These are phyloP conservation scores for Pterocarpus macrocarpus DNA, from an alignment of 306 rosid species.

Conservation along the genomic window DNA sequence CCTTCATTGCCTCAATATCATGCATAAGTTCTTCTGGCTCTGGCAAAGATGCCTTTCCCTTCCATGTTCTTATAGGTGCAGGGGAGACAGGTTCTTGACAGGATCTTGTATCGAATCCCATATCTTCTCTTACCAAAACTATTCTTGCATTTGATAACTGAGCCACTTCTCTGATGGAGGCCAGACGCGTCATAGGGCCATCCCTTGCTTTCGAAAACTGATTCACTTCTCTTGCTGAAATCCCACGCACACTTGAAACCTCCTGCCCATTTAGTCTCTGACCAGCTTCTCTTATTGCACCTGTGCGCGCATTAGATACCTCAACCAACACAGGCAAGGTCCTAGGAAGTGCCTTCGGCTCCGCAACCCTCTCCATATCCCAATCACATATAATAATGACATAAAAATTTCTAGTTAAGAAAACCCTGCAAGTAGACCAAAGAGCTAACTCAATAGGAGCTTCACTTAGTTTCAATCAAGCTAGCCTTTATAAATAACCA, in stretches of 20 bases:
- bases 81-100: slow-evolving; percentile 56
- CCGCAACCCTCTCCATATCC: slow-evolving; percentile 80
- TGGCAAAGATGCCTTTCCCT: slow-evolving; percentile 71
- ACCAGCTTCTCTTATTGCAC: slow-evolving; percentile 52
- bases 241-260: slow-evolving; percentile 41
- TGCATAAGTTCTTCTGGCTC: slow-evolving; percentile 55
- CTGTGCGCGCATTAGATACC: slow-evolving; percentile 51
- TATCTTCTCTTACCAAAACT: slow-evolving; percentile 65
- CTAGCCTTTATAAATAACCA: slow-evolving; percentile 39
- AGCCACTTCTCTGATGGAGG: slow-evolving; percentile 60
- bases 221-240: slow-evolving; percentile 53
- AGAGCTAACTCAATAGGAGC: slow-evolving; percentile 35
- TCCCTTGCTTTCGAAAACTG: slow-evolving; percentile 55
- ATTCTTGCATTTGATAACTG: slow-evolving; percentile 64
- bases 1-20: slow-evolving; percentile 58
- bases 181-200: slow-evolving; percentile 46
- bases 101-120: slow-evolving; percentile 54
- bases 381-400: slow-evolving; percentile 52
- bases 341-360: slow-evolving; percentile 68
- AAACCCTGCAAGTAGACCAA: slow-evolving; percentile 58
- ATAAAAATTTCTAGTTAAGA: slow-evolving; percentile 40
- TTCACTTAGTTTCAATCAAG: slow-evolving; percentile 15
- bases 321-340: slow-evolving; percentile 61
- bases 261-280: slow-evolving; percentile 50
- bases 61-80: slow-evolving; percentile 53